These are phyloP conservation scores for Penicillium argentinense DNA, from an alignment of 495 filamentous ascomycete genomes.

Conservation along the genomic window DNA sequence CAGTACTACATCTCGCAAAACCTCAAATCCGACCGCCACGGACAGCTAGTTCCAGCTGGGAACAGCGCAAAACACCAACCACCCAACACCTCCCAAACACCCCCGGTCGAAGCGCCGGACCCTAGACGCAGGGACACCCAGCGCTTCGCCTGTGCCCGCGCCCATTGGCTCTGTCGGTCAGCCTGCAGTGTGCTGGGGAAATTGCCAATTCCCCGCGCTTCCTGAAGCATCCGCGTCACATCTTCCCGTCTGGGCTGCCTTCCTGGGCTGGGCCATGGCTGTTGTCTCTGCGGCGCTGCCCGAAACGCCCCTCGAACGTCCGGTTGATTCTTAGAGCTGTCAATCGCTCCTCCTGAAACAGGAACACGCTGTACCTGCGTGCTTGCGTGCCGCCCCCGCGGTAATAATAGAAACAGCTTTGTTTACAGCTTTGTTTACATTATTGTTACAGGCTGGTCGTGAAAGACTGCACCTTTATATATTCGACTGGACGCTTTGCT, in stretches of 20 bases:
- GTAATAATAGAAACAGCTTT: slow-evolving; percentile 29
- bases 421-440: slow-evolving; percentile 12
- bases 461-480: too few relatives aligned
- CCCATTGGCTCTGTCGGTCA: slow-evolving; percentile 24
- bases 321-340: slow-evolving; percentile 27
- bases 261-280: slow-evolving; percentile 10
- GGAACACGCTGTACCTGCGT: slow-evolving; percentile 11
- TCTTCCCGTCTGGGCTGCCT: slow-evolving; percentile 11
- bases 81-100: slow-evolving; percentile 5
- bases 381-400: neutral
- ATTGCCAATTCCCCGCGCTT: slow-evolving; percentile 19
- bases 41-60: too few relatives aligned
- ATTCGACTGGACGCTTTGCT: neutral
- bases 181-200: slow-evolving; percentile 18
- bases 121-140: slow-evolving; percentile 18
- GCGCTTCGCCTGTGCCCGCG: slow-evolving; percentile 21
- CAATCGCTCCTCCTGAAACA: slow-evolving; percentile 24
- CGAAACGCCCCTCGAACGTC: slow-evolving; percentile 22
- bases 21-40: slow-evolving; percentile 1
- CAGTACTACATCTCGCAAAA: neutral
- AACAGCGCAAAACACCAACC: neutral
- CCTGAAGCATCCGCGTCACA: slow-evolving; percentile 22
- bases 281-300: slow-evolving; percentile 10
- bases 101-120: slow-evolving; percentile 19
- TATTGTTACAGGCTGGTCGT: too few relatives aligned